phyloP scores from a whole-genome alignment of 768 basidiomycete species.

The Pluteus cervinus region DNA sequence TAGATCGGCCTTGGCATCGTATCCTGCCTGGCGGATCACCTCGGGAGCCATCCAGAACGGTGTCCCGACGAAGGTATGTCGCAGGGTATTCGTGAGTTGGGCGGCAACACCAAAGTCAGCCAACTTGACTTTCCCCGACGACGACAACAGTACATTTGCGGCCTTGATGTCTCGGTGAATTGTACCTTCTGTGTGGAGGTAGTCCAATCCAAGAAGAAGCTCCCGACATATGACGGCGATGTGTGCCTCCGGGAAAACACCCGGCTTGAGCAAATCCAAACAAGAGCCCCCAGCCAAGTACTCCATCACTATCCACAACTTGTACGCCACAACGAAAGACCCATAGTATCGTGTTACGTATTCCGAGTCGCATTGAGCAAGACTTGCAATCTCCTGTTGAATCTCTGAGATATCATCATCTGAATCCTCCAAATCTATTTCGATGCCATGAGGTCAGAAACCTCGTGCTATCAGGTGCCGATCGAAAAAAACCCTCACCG shows the following conservation, averaged over 20 bases:
- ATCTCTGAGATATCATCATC: constrained; percentile 99
- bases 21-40: constrained; percentile 95
- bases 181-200: constrained; percentile 92
- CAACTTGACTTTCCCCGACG: constrained; percentile 90
- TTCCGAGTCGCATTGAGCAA: constrained; percentile 94
- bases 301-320: constrained; percentile 99
- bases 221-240: constrained; percentile 95
- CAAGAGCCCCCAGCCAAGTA: constrained; percentile 99
- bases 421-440: constrained; percentile 88
- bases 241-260: constrained; percentile 85
- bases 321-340: constrained; percentile 94
- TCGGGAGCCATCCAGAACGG: constrained; percentile 99
- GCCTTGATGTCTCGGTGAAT: constrained; percentile 99
- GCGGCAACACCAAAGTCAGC: constrained; percentile 99
- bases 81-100: constrained; percentile 87
- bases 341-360: constrained; percentile 96
- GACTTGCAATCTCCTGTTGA: constrained; percentile 95
- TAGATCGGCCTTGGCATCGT: constrained; percentile 94
- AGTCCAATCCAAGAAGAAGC: constrained; percentile 87
- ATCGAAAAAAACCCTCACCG: constrained; percentile 43
- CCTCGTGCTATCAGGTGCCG: not conserved
- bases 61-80: constrained; percentile 97
- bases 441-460: constrained; percentile 5
- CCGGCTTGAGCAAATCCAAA: constrained; percentile 91
- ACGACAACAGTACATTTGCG: constrained; percentile 89